phyloP scores from a whole-genome alignment of 352 stramenopile species.

The Globisporangium mamillatum region DNA sequence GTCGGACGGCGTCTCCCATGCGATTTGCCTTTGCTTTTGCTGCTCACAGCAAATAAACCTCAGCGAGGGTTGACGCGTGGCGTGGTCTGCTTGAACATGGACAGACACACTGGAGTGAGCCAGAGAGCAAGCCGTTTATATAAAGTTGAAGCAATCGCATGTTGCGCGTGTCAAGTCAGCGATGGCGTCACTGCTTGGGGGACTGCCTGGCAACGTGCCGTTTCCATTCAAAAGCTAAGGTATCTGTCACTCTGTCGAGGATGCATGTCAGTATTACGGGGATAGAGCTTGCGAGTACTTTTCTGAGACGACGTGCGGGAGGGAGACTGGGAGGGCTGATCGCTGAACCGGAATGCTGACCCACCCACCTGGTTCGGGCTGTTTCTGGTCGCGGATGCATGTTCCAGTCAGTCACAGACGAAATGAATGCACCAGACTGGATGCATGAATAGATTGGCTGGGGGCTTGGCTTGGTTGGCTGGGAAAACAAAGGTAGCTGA shows the following conservation, averaged over 20 bases:
- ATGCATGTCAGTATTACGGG: not conserved
- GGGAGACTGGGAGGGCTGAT: not conserved
- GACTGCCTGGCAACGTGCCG: too few relatives aligned
- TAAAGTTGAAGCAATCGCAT: not conserved
- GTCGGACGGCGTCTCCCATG: not conserved
- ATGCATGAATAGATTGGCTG: not conserved
- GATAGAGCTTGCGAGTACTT: not conserved
- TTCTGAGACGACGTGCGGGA: not conserved
- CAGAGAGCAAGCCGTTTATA: not conserved
- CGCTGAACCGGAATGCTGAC: not conserved
- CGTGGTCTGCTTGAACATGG: not conserved
- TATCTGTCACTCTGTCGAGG: not conserved
- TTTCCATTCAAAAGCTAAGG: too few relatives aligned
- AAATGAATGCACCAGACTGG: not conserved
- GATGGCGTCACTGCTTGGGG: not conserved
- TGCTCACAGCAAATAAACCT: not conserved
- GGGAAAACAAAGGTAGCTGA: not conserved
- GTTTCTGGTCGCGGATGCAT: not conserved
- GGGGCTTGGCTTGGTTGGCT: not conserved
- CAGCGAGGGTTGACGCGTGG: not conserved
- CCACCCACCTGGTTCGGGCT: not conserved
- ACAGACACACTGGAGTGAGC: not conserved
- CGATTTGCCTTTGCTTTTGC: not conserved
- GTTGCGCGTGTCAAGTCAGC: not conserved
- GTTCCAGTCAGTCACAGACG: too few relatives aligned